Base-by-base conservation (phyloP, 352 stramenopile species). In the Thraustotheca clavata region DNA sequence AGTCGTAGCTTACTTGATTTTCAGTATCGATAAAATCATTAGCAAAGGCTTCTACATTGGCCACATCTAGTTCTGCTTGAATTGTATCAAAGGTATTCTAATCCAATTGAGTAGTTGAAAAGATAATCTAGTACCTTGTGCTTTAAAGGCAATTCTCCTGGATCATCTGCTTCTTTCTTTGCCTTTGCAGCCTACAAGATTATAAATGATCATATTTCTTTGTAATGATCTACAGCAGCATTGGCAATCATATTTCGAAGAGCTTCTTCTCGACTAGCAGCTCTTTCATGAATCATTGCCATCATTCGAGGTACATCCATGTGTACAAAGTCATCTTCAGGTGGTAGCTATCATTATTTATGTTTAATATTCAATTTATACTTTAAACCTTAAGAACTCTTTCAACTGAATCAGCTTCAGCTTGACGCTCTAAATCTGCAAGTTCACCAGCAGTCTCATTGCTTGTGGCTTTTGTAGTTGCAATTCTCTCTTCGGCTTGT, bases 231-330 rank as follows among this genome's bases (percentile, higher is more conserved):
- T 29, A 59, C 59, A 4, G 67, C 52, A 4, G 59, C 43, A 43
- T 47, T 69, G 22, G 61, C 62, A 0, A 49, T 35, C 3, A 48
- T 68, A 16, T 65, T 41, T 52, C 65, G 60, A 36, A 69, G 47
- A 8, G 62, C 65, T 46, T 67, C 46, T 2, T 69, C 59, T 0
- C 67, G 67, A 2, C n/a, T 24, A 2, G 31, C 29, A 18, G 60
- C 47, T 27, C 73, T 67, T 20, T 80, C 73, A 47, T 86, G 74
- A 4, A 86, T 78, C 1, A 75, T 74, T 27, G 57, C 72, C 77
- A 90, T 86, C 32, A 90, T 68, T 4, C 75, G 75, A 0, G 74
- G 67, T 16, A 86, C 69, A 49, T 90, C 79, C 20, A 88, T 79
- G 24, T 54, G 46, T 18, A 89, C 67, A 0, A 87, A 72, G 8